Conservation (phyloP, 352 stramenopile genomes). For the Globisporangium irregulare region DNA sequence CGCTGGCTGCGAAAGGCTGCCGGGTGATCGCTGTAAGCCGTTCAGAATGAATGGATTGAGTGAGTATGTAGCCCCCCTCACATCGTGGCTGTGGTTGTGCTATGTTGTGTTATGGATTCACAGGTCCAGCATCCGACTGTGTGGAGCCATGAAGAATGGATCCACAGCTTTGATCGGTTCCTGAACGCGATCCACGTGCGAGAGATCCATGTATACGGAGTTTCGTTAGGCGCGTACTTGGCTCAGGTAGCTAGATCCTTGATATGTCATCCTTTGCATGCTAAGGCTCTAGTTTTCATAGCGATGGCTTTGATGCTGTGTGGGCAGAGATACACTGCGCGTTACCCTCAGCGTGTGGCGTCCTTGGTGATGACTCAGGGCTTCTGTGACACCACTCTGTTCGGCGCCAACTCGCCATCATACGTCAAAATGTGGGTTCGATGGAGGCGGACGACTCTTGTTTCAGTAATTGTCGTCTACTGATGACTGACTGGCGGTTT, state of each 20-base stretch:
- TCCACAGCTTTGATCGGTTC: conserved; percentile 80
- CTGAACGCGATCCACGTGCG: conserved; percentile 58
- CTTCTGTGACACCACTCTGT: conserved; percentile 54
- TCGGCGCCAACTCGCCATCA: conserved; percentile 34
- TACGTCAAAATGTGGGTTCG: conserved; percentile 49
- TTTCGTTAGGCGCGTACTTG: conserved; percentile 67
- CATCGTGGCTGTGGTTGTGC: background rate
- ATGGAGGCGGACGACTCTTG: background rate
- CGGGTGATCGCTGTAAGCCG: conserved; percentile 50
- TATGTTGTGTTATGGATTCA: background rate
- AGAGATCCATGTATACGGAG: conserved; percentile 65
- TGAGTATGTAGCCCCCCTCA: background rate
- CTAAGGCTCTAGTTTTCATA: background rate
- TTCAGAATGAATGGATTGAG: background rate
- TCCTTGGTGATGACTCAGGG: conserved; percentile 65
- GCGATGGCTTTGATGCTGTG: background rate
- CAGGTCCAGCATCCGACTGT: conserved; percentile 69
- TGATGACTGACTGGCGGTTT: background rate
- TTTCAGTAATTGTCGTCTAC: background rate
- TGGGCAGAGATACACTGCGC: conserved; percentile 46
- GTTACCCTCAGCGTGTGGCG: conserved; percentile 54
- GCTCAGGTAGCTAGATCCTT: conserved; percentile 53
- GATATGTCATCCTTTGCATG: background rate
- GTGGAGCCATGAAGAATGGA: conserved; percentile 81
- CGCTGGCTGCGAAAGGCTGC: conserved; percentile 54